Evolutionary conservation across 2,329 filamentous ascomycete species (phyloP).

Genomic region (Aspergillus clavatus): DNA sequence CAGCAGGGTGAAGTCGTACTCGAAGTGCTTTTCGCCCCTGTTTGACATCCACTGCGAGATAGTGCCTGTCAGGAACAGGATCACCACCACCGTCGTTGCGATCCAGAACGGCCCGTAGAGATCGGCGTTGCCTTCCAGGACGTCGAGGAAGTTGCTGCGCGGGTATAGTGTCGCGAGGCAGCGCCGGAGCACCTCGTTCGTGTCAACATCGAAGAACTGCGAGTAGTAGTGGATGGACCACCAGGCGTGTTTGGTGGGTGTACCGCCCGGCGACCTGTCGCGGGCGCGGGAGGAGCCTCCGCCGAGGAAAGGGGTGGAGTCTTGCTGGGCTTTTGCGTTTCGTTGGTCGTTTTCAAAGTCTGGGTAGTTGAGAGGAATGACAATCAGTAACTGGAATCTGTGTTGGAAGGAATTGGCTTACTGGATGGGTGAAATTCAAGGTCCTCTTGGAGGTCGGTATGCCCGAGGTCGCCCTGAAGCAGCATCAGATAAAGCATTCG

Average conservation of each 20-base stretch:
- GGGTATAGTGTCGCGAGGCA: slow-evolving; percentile 89
- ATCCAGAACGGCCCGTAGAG: slow-evolving; percentile 98
- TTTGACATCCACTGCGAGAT: slow-evolving; percentile 83
- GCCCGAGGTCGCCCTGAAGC: slow-evolving; percentile 83
- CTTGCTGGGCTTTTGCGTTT: slow-evolving; percentile 46
- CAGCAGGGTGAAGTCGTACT: slow-evolving; percentile 85
- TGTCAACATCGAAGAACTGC: slow-evolving; percentile 98
- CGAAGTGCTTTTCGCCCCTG: slow-evolving; percentile 65
- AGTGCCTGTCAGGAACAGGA: slow-evolving; percentile 89
- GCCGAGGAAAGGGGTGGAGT: slow-evolving; percentile 48
- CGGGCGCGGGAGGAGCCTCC: slow-evolving; percentile 39
- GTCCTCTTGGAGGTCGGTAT: slow-evolving; percentile 97
- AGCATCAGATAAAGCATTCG: slow-evolving; percentile 10
- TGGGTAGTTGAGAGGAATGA: slow-evolving; percentile 21
- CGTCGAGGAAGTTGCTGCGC: slow-evolving; percentile 90
- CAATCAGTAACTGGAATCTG: not conserved
- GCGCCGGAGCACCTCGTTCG: slow-evolving; percentile 76
- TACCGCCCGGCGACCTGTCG: slow-evolving; percentile 37
- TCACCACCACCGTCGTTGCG: slow-evolving; percentile 92
- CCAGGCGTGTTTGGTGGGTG: slow-evolving; percentile 74
- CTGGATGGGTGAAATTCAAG: slow-evolving; percentile 96
- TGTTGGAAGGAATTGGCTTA: slow-evolving; percentile 31
- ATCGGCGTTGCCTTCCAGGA: slow-evolving; percentile 93
- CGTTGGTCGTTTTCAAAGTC: slow-evolving; percentile 64
- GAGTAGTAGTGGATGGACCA: slow-evolving; percentile 93